Evolutionary conservation across 805 yeast genomes (phyloP), one percentile per base, ranked within the genome.

Genomic region (Wickerhamomyces chambardii): DNA sequence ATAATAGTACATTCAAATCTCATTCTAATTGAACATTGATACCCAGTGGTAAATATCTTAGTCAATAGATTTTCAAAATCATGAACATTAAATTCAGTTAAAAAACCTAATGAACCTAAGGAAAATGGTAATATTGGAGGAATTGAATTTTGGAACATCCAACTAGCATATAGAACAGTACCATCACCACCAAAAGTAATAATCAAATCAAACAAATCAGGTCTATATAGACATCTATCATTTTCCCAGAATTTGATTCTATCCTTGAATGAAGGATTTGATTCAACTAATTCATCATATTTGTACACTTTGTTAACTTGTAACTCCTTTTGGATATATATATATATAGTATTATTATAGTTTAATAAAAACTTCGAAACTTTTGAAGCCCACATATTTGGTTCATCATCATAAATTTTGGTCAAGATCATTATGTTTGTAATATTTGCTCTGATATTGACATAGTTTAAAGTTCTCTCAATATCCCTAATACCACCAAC

Each of bases 171-270:
- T 18, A 78, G 51, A 29, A 78, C 80, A 0, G 86, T 78, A 6
- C 86, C 86, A 49, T 78, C 86, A 10, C 86, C 86, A 16, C 86
- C 86, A 21, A 78, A 55, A 1, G 84, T 75, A 16, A 79, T 65
- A 1, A 78, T 67, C 36, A 79, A 57, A 47, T 79, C 85, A 44
- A 66, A 68, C 19, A 52, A 35, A 30, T 66, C 68, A 2, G 58
- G 53, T 37, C 48, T 43, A 33, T 42, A 46, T 3, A 34, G 24
- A 17, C 55, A 50, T 31, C 41, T 38, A 34, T 50, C 54, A 16
- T 45, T 44, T 25, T 42, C 36, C 56, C 56, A 51, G 21, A 50
- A 47, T 9, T 40, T 30, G 15, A 51, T 38, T 32, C 52, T 39
- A 5, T 36, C 14, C 1, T 27, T 6, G 17, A 35, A 32, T 7